A percentile compares a stretch with the other conserved stretches of the same genome.
Conservation (phyloP, 257 asterid species). For the Nemophila menziesii region DNA sequence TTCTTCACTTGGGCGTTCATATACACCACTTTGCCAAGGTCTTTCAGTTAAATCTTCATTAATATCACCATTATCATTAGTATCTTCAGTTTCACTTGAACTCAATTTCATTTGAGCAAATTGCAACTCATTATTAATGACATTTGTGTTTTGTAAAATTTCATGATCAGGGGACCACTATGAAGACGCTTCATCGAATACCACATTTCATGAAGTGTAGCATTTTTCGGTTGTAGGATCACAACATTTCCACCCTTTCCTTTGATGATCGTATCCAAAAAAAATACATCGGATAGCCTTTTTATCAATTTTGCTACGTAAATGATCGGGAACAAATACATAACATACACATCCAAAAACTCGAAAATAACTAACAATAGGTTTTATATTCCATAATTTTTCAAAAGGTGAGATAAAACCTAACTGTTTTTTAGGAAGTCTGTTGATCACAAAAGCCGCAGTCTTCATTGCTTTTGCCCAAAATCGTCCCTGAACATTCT, state of each 20-base stretch:
- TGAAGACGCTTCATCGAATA: background rate
- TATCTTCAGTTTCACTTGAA: no score
- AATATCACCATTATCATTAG: background rate
- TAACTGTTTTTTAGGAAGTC: constrained; percentile 2
- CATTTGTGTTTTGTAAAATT: background rate
- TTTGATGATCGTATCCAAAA: no score
- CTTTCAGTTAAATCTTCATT: background rate
- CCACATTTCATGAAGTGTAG: no score
- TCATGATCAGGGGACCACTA: constrained; percentile 3
- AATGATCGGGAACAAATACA: no score
- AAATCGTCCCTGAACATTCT: no score
- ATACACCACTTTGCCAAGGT: constrained; percentile 9
- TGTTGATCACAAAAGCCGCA: background rate
- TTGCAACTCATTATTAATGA: background rate
- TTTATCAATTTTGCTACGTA: no score
- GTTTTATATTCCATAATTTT: no score
- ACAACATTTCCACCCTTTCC: constrained; percentile 3
- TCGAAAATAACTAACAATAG: background rate
- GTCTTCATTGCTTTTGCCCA: constrained; percentile 2
- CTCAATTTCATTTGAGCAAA: no score
- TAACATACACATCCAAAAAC: constrained; percentile 1
- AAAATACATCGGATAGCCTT: no score
- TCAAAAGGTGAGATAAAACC: constrained; percentile 4
- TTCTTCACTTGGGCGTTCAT: constrained; percentile 1
- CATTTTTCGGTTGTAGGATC: background rate